A percentile compares a stretch with the other conserved stretches of the same genome.
phyloP scores from a whole-genome alignment of 2,329 filamentous ascomycete species.

The Paracoccidioides lutzii region DNA sequence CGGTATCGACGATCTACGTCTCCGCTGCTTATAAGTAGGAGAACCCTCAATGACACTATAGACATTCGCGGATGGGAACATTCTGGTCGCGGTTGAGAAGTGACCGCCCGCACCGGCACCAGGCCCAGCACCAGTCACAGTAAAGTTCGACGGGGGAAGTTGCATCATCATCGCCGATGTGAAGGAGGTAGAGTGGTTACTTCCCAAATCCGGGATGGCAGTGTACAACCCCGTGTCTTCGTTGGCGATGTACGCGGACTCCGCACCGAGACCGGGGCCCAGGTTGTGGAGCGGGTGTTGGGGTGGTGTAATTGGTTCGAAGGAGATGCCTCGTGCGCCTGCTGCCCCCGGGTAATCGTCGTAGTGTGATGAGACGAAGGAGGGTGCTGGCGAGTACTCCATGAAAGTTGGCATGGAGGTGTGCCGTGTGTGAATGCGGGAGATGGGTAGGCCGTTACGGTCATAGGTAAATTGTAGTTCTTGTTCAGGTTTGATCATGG shows the following conservation, averaged over 20 bases:
- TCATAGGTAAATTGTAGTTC: slow-evolving; percentile 84
- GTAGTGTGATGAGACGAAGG: slow-evolving; percentile 96
- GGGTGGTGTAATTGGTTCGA: slow-evolving; percentile 90
- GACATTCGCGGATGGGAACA: slow-evolving; percentile 62
- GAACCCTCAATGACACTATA: slow-evolving; percentile 97
- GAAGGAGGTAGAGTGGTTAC: slow-evolving; percentile 49
- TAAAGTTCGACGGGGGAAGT: slow-evolving; percentile 69
- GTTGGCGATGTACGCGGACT: slow-evolving; percentile 95
- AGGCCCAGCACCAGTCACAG: too few relatives aligned
- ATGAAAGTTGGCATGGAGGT: slow-evolving; percentile 98
- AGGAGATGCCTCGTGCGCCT: slow-evolving; percentile 87
- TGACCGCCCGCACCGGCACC: slow-evolving; percentile 48
- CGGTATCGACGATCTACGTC: slow-evolving; percentile 84
- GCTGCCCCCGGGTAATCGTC: slow-evolving; percentile 57
- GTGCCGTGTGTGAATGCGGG: slow-evolving; percentile 77
- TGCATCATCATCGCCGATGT: slow-evolving; percentile 91
- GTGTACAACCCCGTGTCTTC: slow-evolving; percentile 95
- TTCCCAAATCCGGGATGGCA: slow-evolving; percentile 74
- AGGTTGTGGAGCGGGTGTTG: slow-evolving; percentile 59
- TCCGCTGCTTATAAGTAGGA: slow-evolving; percentile 94
- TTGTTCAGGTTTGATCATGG: slow-evolving; percentile 74
- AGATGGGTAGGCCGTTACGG: slow-evolving; percentile 75
- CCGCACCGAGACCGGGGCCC: slow-evolving; percentile 47
- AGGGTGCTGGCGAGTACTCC: slow-evolving; percentile 95
- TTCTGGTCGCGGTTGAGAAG: slow-evolving; percentile 57